Percentiles rank a stretch among this genome's conserved stretches.
Evolutionary conservation across 129 eudicot species (phyloP).

Genomic region (Saussurea involucrata): DNA sequence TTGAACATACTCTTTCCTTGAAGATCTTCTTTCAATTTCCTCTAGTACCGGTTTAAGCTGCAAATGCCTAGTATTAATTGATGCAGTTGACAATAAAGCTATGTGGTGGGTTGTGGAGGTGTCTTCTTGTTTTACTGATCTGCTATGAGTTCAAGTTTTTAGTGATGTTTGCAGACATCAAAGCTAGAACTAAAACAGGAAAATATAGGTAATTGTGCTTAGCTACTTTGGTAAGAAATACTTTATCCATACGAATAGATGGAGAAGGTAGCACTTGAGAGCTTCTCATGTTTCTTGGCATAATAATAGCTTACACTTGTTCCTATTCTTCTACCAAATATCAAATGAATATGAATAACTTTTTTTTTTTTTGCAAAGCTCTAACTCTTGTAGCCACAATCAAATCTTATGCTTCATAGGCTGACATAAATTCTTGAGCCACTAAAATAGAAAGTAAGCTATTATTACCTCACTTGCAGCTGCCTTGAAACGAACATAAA

Average conservation of each 20-base stretch:
- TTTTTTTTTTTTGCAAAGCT: too few species aligned
- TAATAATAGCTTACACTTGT: constrained; percentile 14
- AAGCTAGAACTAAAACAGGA: constrained; percentile 3
- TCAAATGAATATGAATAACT: neutral
- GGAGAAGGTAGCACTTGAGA: neutral
- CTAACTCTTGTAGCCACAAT: neutral
- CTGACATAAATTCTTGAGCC: constrained; percentile 6
- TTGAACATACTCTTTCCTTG: constrained; percentile 86
- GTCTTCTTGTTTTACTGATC: constrained; percentile 5
- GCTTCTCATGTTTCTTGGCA: neutral
- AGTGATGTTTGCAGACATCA: constrained; percentile 2
- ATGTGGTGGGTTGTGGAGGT: neutral
- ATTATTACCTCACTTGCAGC: constrained; percentile 97
- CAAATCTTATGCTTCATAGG: constrained; percentile 1
- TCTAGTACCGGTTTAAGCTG: constrained; percentile 96
- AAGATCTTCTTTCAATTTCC: constrained; percentile 91
- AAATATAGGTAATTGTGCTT: neutral
- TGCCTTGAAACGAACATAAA: constrained; percentile 95
- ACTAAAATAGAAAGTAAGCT: constrained; percentile 12
- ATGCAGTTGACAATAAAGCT: constrained; percentile 4
- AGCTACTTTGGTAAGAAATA: neutral
- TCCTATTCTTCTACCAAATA: neutral
- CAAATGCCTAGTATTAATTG: constrained; percentile 17
- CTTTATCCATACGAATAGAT: neutral
- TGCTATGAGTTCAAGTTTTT: constrained; percentile 1